Percentiles rank a stretch among this genome's conserved stretches.
Conservation (phyloP, 163 green algal genomes). For the Scenedesmus sp. region DNA sequence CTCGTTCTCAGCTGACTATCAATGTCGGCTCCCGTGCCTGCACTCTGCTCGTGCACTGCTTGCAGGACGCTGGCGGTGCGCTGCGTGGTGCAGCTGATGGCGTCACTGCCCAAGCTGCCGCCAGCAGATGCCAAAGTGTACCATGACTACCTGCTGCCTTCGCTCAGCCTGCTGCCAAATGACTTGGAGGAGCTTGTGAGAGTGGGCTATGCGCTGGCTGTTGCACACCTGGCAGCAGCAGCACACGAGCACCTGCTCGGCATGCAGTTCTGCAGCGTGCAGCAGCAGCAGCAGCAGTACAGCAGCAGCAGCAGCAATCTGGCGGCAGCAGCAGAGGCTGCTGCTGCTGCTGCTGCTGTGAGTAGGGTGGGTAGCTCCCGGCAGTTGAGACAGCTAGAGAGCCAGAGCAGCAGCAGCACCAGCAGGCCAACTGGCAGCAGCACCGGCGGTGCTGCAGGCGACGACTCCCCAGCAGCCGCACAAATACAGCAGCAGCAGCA, state of each 20-base stretch:
- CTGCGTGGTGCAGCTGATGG: slow-evolving; percentile 70
- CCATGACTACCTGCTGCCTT: slow-evolving; percentile 95
- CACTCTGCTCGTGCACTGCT: slow-evolving; percentile 50
- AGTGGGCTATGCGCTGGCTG: slow-evolving; percentile 75
- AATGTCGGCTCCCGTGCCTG: not conserved
- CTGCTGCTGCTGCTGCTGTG: slow-evolving; percentile 42
- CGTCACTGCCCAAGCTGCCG: slow-evolving; percentile 22
- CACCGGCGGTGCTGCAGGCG: not conserved
- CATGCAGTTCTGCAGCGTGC: slow-evolving; percentile 62
- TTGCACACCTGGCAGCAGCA: slow-evolving; percentile 76
- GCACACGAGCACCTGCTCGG: slow-evolving; percentile 82
- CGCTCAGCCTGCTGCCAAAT: slow-evolving; percentile 86
- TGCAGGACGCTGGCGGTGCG: slow-evolving; percentile 70
- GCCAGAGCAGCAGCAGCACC: not conserved
- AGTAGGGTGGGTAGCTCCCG: not conserved
- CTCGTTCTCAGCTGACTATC: not conserved
- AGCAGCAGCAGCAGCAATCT: not conserved
- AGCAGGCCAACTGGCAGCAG: not conserved
- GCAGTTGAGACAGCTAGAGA: not conserved
- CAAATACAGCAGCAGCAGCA: slow-evolving; percentile 27
- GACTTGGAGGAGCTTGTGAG: slow-evolving; percentile 89
- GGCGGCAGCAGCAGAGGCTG: not conserved
- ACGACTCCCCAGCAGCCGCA: not conserved
- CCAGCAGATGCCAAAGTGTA: slow-evolving; percentile 71
- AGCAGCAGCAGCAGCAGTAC: slow-evolving; percentile 1